Percentiles rank a stretch among this genome's conserved stretches.
These are phyloP conservation scores for Schizochytrium sp. DNA, from an alignment of 108 stramenopile species.

Conservation along the genomic window DNA sequence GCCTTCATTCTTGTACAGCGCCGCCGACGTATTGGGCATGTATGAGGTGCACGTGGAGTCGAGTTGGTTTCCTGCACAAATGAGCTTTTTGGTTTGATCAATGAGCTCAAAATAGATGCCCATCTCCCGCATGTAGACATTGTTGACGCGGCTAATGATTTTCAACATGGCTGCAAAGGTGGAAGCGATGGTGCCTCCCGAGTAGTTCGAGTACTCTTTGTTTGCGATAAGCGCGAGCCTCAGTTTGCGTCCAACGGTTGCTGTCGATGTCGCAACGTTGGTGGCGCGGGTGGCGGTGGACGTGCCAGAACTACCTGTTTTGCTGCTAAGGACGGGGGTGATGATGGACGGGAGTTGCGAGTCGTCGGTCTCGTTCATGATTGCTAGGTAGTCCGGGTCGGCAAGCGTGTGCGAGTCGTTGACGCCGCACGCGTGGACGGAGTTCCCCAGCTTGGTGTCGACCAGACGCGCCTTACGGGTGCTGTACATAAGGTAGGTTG, in stretches of 20 bases:
- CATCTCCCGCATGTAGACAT: not conserved
- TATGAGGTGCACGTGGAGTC: not conserved
- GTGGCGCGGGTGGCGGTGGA: too few relatives aligned
- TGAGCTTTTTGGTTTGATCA: not conserved
- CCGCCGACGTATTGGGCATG: not conserved
- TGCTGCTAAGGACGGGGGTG: too few relatives aligned
- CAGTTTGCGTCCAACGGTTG: not conserved
- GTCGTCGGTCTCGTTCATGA: too few relatives aligned
- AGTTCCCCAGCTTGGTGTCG: too few relatives aligned
- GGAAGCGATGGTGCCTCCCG: not conserved
- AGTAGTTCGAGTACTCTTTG: not conserved
- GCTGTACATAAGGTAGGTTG: not conserved
- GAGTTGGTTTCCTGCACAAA: not conserved
- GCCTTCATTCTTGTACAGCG: not conserved
- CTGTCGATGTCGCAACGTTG: too few relatives aligned
- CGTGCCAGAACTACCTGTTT: too few relatives aligned
- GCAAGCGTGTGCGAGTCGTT: too few relatives aligned
- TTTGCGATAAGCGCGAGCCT: not conserved
- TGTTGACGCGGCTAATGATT: not conserved
- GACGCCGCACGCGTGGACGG: too few relatives aligned
- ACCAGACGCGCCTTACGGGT: not conserved
- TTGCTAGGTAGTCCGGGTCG: too few relatives aligned
- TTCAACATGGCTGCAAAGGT: not conserved
- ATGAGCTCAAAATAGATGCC: not conserved
- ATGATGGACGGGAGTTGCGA: too few relatives aligned